phyloP scores from a whole-genome alignment of 805 yeast species.

The Metschnikowia matae region DNA sequence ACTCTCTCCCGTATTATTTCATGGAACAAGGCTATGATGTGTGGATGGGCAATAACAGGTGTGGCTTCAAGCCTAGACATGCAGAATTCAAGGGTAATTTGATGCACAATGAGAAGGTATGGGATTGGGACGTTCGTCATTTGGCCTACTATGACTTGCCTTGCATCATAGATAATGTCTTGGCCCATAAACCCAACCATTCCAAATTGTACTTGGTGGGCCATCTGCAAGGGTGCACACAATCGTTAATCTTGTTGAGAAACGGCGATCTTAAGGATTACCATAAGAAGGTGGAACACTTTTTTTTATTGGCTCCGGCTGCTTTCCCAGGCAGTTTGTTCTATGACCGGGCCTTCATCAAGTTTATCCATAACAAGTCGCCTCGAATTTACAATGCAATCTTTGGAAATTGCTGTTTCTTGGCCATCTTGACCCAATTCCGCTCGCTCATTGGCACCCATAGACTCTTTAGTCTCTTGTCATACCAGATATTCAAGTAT shows the following conservation, averaged over 20 bases:
- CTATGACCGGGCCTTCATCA: constrained; percentile 57
- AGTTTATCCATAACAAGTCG: constrained; percentile 54
- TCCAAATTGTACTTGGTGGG: constrained; percentile 60
- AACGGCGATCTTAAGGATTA: constrained; percentile 29
- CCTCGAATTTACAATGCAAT: constrained; percentile 42
- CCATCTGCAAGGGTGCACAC: constrained; percentile 94
- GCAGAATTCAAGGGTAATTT: constrained; percentile 28
- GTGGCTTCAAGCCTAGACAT: constrained; percentile 78
- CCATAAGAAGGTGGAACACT: constrained; percentile 57
- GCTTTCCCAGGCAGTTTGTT: constrained; percentile 79
- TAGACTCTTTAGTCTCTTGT: constrained; percentile 51
- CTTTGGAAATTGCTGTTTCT: constrained; percentile 75
- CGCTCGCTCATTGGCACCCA: constrained; percentile 42
- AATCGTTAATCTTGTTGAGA: constrained; percentile 66
- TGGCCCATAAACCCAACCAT: constrained; percentile 37
- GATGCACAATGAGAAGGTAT: constrained; percentile 50
- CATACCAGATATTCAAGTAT: constrained; percentile 82
- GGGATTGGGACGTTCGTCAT: constrained; percentile 93
- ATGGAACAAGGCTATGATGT: constrained; percentile 66
- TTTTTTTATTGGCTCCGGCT: constrained; percentile 86
- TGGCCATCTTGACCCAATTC: constrained; percentile 67
- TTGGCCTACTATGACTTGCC: constrained; percentile 79
- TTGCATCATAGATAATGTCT: constrained; percentile 60
- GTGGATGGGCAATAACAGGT: constrained; percentile 89
- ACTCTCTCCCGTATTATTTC: constrained; percentile 64